A percentile compares a stretch with the other conserved stretches of the same genome.
Conservation (phyloP, 768 basidiomycete species). For the Porphyrellus cyaneotinctus region DNA sequence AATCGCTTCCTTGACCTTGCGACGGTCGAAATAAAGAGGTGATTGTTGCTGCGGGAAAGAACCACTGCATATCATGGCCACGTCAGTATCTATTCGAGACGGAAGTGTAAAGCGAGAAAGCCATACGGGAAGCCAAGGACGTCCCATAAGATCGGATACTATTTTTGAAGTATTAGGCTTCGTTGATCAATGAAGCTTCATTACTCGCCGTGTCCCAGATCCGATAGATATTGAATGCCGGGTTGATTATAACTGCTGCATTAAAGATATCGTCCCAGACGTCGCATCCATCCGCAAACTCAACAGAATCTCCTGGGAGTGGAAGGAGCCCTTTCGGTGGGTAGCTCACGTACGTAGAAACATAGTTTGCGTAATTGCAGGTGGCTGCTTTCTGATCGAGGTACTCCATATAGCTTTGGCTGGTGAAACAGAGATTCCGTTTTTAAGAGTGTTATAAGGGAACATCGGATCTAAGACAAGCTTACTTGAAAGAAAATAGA, state of each 20-base stretch:
- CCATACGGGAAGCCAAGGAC: constrained; percentile 77
- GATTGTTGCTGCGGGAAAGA: constrained; percentile 52
- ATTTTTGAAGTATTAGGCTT: background rate
- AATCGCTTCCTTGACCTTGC: constrained; percentile 60
- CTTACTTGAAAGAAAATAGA: constrained; percentile 72
- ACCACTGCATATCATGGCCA: constrained; percentile 37
- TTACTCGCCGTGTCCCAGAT: constrained; percentile 61
- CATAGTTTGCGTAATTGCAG: constrained; percentile 66
- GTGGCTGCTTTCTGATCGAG: constrained; percentile 47
- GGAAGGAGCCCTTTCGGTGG: constrained; percentile 67
- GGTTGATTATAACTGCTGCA: constrained; percentile 59
- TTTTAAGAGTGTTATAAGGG: background rate
- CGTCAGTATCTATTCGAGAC: background rate
- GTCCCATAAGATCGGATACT: constrained; percentile 70
- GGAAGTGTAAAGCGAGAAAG: background rate
- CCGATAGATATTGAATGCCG: constrained; percentile 73
- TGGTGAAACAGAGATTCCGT: constrained; percentile 19
- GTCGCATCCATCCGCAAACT: constrained; percentile 52
- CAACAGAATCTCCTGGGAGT: constrained; percentile 55
- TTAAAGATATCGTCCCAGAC: constrained; percentile 65
- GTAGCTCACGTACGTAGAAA: constrained; percentile 57
- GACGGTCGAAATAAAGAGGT: constrained; percentile 67
- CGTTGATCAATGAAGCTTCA: too few species aligned
- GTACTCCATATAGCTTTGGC: constrained; percentile 57
- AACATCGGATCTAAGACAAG: background rate